Base-by-base conservation (phyloP, 805 yeast genomes). In the Saccharomycopsis oosterbeekiorum region DNA sequence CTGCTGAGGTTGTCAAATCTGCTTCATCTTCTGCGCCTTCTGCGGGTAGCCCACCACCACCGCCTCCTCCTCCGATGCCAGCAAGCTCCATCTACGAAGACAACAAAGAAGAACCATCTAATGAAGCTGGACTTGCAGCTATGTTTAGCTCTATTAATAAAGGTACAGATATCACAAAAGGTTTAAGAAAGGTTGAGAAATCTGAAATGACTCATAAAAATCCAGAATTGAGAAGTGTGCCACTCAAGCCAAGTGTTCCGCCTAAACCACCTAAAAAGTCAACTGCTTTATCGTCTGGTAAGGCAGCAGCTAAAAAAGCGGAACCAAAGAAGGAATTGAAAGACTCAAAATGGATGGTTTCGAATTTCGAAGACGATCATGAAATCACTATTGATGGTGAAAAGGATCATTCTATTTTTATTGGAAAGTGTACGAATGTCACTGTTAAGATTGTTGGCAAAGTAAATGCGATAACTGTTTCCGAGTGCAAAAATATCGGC, bases 121-220 rank as follows among this genome's bases (percentile, higher is more conserved):
- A 58, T 12, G 67, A 68, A 24, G 76, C 77, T 54, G 94, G 96
- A 51, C 82, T 93, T 76, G 80, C 78, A 67, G 98, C 98, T 1
- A 97, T 94, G 14, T 94, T 94, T 73, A 85, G 89, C n/a, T 96
- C 88, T 66, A 78, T 94, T 66, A 91, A 86, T 75, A 80, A 86
- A 75, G 99, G 99, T 63, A 88, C 85, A 66, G 76, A 75, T 55
- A 86, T 94, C 68, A 92, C 98, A 1, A 78, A 91, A 41, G 89
- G 91, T 14, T 82, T 94, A 67, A 90, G 87, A 71, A 93, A 93
- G 72, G 97, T 93, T 47, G 97, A 92, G 67, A 89, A 84, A 76
- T 86, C 96, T 9, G 89, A 91, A 74, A 89, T 89, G 91, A 90
- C 97, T 24, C 97, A 90, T 74, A 91, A 90, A 75, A 89, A 91